Evolutionary conservation across 352 stramenopile genomes (phyloP).

Genomic region (Phytophthora macrochlamydospora): DNA sequence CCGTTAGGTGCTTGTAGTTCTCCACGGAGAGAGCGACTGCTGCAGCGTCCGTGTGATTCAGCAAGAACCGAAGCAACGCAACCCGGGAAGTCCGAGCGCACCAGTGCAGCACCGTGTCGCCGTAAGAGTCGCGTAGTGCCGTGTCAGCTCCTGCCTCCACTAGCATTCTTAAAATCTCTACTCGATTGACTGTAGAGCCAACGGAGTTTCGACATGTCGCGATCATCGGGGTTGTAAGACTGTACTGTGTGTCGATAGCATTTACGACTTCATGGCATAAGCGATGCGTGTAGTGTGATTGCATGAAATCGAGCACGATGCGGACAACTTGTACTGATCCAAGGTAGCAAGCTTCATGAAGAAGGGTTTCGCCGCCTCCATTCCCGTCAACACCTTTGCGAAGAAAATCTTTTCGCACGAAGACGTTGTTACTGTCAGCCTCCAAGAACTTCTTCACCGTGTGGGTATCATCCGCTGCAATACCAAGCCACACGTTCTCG

Average conservation of each 20-base stretch:
- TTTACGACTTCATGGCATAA: slow-evolving; percentile 39
- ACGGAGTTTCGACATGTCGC: slow-evolving; percentile 55
- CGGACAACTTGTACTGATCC: slow-evolving; percentile 40
- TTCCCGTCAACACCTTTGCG: slow-evolving; percentile 1
- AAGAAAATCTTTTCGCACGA: slow-evolving; percentile 34
- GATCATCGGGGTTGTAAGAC: slow-evolving; percentile 61
- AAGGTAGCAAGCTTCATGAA: slow-evolving; percentile 59
- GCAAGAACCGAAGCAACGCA: slow-evolving; percentile 55
- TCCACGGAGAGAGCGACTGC: slow-evolving; percentile 46
- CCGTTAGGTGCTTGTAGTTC: slow-evolving; percentile 68
- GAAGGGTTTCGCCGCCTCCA: slow-evolving; percentile 42
- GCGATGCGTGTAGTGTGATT: slow-evolving; percentile 38
- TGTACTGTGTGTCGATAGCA: slow-evolving; percentile 54
- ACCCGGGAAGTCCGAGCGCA: slow-evolving; percentile 60
- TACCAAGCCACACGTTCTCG: slow-evolving; percentile 48
- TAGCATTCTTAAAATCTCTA: slow-evolving; percentile 59
- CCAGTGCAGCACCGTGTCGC: slow-evolving; percentile 75
- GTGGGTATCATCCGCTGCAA: slow-evolving; percentile 36
- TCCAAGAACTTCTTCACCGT: slow-evolving; percentile 42
- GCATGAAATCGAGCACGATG: slow-evolving; percentile 43
- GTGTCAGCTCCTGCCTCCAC: slow-evolving; percentile 51
- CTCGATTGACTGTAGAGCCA: slow-evolving; percentile 40
- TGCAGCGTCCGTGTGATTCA: slow-evolving; percentile 63
- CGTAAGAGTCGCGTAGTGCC: slow-evolving; percentile 50
- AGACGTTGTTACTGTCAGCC: slow-evolving; percentile 33